Percentiles rank a stretch among this genome's conserved stretches.
Evolutionary conservation across 257 asterid species (phyloP).

Genomic region (Rhazya stricta): DNA sequence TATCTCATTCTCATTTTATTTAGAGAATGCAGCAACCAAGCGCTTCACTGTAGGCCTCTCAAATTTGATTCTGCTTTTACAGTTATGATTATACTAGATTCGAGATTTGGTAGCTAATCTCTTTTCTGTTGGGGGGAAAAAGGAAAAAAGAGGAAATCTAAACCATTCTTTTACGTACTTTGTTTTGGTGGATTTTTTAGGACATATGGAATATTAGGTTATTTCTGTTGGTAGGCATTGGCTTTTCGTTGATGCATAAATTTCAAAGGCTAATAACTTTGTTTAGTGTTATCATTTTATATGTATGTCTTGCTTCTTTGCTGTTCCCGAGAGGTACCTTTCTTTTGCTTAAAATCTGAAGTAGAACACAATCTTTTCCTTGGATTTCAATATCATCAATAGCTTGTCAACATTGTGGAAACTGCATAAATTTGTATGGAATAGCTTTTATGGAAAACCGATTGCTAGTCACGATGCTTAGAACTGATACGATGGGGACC

Average conservation of each 20-base stretch:
- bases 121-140: no score
- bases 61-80: not conserved
- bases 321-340: not conserved
- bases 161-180: not conserved
- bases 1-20: not conserved
- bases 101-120: not conserved
- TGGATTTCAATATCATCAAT: not conserved
- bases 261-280: not conserved
- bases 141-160: no score
- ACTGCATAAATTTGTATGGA: not conserved
- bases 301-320: not conserved
- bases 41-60: not conserved
- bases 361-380: not conserved
- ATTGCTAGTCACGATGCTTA: conserved; percentile 16
- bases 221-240: conserved; percentile 1
- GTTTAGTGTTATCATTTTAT: not conserved
- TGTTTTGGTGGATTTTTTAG: not conserved
- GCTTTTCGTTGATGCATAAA: not conserved
- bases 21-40: not conserved
- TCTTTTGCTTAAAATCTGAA: not conserved
- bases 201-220: not conserved
- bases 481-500: not conserved
- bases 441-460: not conserved
- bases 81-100: not conserved
- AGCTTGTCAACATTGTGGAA: conserved; percentile 1